Percentiles rank a stretch among this genome's conserved stretches.
Conservation (phyloP, 768 basidiomycete genomes). For the Galerina sulciceps region DNA sequence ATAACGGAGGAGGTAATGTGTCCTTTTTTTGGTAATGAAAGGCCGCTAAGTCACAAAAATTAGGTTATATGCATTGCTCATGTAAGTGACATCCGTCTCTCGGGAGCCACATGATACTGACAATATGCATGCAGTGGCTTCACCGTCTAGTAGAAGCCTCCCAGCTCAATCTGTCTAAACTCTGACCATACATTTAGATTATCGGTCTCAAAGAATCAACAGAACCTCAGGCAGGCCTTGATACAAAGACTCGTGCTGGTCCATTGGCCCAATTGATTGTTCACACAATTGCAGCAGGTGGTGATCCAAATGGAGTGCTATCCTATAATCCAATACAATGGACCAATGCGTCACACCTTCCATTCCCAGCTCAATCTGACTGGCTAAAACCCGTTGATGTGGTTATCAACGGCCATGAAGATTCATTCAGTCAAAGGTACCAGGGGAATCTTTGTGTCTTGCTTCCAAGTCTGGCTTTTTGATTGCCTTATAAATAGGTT, state of each 20-base stretch:
- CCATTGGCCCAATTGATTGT: constrained; percentile 56
- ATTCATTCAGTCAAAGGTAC: constrained; percentile 56
- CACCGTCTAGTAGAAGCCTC: constrained; percentile 40
- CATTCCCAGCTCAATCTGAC: constrained; percentile 42
- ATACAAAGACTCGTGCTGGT: constrained; percentile 51
- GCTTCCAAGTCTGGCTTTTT: not conserved
- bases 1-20: constrained; percentile 49
- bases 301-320: constrained; percentile 47
- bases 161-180: not conserved
- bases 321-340: constrained; percentile 55
- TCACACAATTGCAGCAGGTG: constrained; percentile 42
- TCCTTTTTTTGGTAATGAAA: not conserved
- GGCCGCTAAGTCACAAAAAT: not conserved
- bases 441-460: not conserved
- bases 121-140: constrained; percentile 38
- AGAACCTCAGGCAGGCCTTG: constrained; percentile 57
- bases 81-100: constrained; percentile 35
- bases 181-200: constrained; percentile 36
- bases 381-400: constrained; percentile 51
- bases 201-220: constrained; percentile 55
- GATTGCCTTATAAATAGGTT: constrained; percentile 30
- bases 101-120: not conserved
- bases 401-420: constrained; percentile 50
- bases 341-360: constrained; percentile 48
- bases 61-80: constrained; percentile 64